phyloP scores from a whole-genome alignment of 805 yeast species.

The Ogataea angusta region DNA sequence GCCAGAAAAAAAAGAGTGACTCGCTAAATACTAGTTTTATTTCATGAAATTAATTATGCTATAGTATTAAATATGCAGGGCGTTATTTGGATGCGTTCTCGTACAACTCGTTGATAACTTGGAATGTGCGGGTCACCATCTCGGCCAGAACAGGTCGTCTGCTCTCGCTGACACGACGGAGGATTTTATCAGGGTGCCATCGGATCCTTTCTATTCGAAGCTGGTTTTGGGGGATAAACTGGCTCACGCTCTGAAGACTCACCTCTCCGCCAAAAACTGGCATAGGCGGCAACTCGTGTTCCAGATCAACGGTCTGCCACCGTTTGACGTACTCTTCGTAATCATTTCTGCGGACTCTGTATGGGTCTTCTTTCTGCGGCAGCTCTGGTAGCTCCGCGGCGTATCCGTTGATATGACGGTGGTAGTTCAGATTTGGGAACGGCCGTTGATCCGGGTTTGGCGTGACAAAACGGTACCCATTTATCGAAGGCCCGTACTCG shows the following conservation, averaged over 20 bases:
- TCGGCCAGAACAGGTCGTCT: conserved; percentile 4
- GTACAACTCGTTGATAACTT: conserved; percentile 39
- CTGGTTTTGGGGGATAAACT: conserved; percentile 20
- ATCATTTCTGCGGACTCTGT: conserved; percentile 20
- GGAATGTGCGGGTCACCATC: conserved; percentile 40
- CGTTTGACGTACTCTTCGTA: conserved; percentile 22
- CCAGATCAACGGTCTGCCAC: conserved; percentile 10
- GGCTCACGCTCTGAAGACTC: conserved; percentile 7
- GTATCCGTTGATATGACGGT: conserved; percentile 15
- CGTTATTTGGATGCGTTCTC: background rate
- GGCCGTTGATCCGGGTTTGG: conserved; percentile 21
- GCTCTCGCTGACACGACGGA: conserved; percentile 14
- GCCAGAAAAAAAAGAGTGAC: conserved; percentile 19
- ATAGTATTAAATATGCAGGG: background rate
- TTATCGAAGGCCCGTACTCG: conserved; percentile 37
- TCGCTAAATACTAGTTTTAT: background rate
- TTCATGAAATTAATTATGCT: background rate
- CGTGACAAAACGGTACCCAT: conserved; percentile 44
- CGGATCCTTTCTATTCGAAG: conserved; percentile 50
- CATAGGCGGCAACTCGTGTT: conserved; percentile 22
- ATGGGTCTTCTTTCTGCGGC: conserved; percentile 7
- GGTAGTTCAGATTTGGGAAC: conserved; percentile 8
- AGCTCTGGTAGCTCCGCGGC: conserved; percentile 6
- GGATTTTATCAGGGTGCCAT: conserved; percentile 75
- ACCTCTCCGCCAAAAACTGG: conserved; percentile 16